These are phyloP conservation scores for Coemansia sp. DNA, from an alignment of 371 early-diverging fungal species.

Conservation along the genomic window DNA sequence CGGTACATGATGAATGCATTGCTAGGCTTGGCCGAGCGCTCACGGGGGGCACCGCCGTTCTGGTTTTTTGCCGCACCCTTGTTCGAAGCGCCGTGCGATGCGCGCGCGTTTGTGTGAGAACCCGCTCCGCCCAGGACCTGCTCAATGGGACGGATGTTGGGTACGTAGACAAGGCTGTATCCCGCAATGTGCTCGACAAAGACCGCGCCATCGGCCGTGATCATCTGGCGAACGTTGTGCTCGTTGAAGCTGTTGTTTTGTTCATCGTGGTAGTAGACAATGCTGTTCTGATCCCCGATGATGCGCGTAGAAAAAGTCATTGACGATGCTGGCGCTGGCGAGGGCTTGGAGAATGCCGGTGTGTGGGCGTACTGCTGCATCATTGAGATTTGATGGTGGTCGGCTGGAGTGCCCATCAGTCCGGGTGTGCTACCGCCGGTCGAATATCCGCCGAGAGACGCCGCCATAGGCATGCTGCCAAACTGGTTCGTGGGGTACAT, in stretches of 20 bases:
- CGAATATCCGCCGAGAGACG: background rate
- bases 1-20: conserved; percentile 71
- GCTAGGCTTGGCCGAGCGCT: conserved; percentile 50
- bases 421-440: conserved; percentile 1
- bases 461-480: conserved; percentile 15
- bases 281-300: conserved; percentile 26
- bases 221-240: conserved; percentile 32
- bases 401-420: conserved; percentile 9
- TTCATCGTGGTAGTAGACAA: conserved; percentile 31
- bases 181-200: conserved; percentile 42
- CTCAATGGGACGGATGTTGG: conserved; percentile 17
- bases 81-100: background rate
- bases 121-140: conserved; percentile 14
- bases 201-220: conserved; percentile 26
- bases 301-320: conserved; percentile 23
- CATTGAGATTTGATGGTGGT: conserved; percentile 18
- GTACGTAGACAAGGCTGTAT: conserved; percentile 36
- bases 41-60: conserved; percentile 1
- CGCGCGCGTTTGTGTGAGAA: background rate
- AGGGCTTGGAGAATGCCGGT: background rate
- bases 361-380: conserved; percentile 20
- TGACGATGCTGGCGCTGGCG: conserved; percentile 12
- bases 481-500: conserved; percentile 31
- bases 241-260: conserved; percentile 15
- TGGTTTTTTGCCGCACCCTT: too few relatives aligned